Evolutionary conservation across 2,329 filamentous ascomycete genomes (phyloP), one percentile per base, ranked within the genome.

Genomic region (Microthyrium microscopicum): DNA sequence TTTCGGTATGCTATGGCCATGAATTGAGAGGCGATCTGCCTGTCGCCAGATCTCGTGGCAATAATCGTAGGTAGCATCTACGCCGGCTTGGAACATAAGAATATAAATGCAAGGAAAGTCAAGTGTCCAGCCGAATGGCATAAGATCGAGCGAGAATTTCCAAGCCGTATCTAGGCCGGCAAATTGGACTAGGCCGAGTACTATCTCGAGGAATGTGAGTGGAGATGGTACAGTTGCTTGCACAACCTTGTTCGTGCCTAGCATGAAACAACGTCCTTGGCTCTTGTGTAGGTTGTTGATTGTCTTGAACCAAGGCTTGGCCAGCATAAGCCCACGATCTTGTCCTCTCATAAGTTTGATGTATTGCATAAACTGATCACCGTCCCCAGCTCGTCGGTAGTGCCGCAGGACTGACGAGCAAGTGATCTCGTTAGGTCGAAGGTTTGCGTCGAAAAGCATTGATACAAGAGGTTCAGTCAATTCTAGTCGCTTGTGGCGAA

Each of bases 401-500:
- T 58, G 49, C 15, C 51, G 45, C 12, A 64, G 49, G 5, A 62
- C 52, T 13, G 52, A 46, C 4, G 47, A 44, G 31, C 56, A 51
- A 2, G 58, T 57, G 16, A 57, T 47, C 40, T 65, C 61, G 37
- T 65, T 64, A 0, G 57, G 55, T 1, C 61, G 53, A 9, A 61
- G 51, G 22, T 58, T 52, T 24, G 52, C 52, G 16, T 41, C 42
- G 5, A 56, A 44, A 12, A 56, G 41, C 3, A 46, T 43, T 2
- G 44, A 28, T 17, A 57, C 50, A 16, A 56, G 44, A 22, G 40
- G 26, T 21, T 50, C 41, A n/a, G 46, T 41, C 25, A 55, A 33
- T 1, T 40, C 33, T 8, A 37, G 30, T 40, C 42, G 9, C 17
- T 6, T 7, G n/a, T 18, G 7, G 11, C 19, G 29, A 8, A 8